These are phyloP conservation scores for Wickerhamiella lipophila DNA, from an alignment of 805 yeast genomes.

Conservation along the genomic window DNA sequence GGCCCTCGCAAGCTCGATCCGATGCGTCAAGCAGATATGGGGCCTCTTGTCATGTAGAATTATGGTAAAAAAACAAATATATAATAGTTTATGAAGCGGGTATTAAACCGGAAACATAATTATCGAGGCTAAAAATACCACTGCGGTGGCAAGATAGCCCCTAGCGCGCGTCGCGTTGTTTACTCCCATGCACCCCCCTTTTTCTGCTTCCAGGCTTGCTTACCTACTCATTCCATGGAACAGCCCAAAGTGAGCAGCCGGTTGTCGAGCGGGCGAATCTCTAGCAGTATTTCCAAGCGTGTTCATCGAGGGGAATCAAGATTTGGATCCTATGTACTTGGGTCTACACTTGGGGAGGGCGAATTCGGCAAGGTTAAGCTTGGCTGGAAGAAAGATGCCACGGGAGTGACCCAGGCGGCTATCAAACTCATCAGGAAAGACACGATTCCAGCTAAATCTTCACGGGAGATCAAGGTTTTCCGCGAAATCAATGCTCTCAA, in stretches of 20 bases:
- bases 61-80: neutral
- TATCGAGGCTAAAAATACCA: neutral
- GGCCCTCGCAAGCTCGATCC: neutral
- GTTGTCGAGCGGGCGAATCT: conserved; percentile 22
- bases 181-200: conserved; percentile 4
- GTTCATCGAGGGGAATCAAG: conserved; percentile 32
- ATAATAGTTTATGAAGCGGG: neutral
- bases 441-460: conserved; percentile 73
- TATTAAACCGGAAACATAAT: neutral
- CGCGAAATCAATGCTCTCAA: conserved; percentile 85
- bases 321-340: conserved; percentile 81
- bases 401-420: conserved; percentile 57
- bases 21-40: too few relatives aligned
- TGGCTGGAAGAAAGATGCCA: conserved; percentile 84
- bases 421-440: conserved; percentile 84
- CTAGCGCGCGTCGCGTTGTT: conserved; percentile 5
- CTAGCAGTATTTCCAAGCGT: conserved; percentile 22
- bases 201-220: neutral
- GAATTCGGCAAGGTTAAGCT: conserved; percentile 96
- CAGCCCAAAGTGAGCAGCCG: conserved; percentile 22
- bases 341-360: conserved; percentile 93
- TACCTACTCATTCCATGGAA: conserved; percentile 14
- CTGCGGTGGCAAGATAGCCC: neutral
- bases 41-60: too few relatives aligned
- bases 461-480: conserved; percentile 76